Base-by-base conservation (phyloP, 164 flowering plant genomes). In the Hamamelis virginiana region DNA sequence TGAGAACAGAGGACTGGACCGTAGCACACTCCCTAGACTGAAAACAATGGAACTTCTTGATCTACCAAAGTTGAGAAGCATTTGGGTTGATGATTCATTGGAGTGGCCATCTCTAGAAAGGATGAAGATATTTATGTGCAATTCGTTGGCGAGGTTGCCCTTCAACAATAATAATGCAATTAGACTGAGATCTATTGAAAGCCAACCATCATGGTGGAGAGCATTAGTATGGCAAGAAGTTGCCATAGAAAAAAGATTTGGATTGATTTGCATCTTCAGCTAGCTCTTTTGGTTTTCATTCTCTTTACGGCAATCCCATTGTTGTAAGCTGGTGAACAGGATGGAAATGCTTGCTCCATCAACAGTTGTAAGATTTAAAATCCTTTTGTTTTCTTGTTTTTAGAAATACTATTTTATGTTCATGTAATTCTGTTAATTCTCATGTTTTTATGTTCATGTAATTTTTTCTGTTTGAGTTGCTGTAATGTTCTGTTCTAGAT, bases 201-300 rank as follows among this genome's bases (percentile, higher is more conserved):
- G 62, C 14, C 27, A 59, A 16, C 41, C 65, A 55, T 18, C 45
- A 9, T 75, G 77, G 74, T 75, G 77, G 77, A 26, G 23, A 21
- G 25, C 60, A 15, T 9, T n/a, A n/a, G n/a, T n/a, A 4, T 65
- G 63, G 68, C 14, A 55, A 10, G 44, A 59, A 3, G 43, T 33
- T 5, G 69, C 19, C 3, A 50, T 56, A 13, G 18, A 59, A 15
- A 43, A 59, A 26, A 59, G 41, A 15, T 59, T 59, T 27, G 33
- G 2, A 3, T 27, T 28, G 13, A 13, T 59, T 25, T 27, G 62
- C 62, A 59, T 14, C 0, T 25, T 59, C 44, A 28, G 8, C n/a
- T 59, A 59, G 59, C 41, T 33, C 6, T 33, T 33, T 2, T 2
- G 41, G 6, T 33, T 33, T 33, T 33, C 41, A 33, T 33, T 33